These are phyloP conservation scores for Saccharomycopsis vini DNA, from an alignment of 805 yeast genomes.

Conservation along the genomic window DNA sequence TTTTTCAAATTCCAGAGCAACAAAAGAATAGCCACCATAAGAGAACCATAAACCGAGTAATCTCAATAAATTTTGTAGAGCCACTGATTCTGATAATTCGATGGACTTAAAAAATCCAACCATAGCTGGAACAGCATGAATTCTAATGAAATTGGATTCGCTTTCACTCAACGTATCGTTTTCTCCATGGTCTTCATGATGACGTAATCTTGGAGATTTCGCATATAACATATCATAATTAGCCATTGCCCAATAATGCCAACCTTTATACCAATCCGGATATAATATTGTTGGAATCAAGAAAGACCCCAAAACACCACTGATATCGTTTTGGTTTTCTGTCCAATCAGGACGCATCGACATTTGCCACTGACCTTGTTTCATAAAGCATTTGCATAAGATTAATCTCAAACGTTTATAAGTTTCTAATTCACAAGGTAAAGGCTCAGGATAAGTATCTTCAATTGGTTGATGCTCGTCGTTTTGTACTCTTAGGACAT, in stretches of 20 bases:
- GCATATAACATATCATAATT: conserved; percentile 89
- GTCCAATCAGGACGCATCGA: conserved; percentile 75
- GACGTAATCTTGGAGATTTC: conserved; percentile 30
- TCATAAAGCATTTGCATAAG: conserved; percentile 87
- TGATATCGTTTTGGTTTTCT: conserved; percentile 54
- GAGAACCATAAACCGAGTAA: conserved; percentile 90
- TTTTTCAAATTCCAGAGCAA: conserved; percentile 81
- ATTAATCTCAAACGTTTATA: conserved; percentile 69
- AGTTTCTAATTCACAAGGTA: conserved; percentile 41
- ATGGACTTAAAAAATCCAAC: conserved; percentile 94
- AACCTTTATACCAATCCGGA: conserved; percentile 90
- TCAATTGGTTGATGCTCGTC: conserved; percentile 71
- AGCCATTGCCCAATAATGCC: conserved; percentile 99
- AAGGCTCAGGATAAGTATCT: conserved; percentile 70
- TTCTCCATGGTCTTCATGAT: conserved; percentile 26
- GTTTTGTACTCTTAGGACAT: conserved; percentile 78
- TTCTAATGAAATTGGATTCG: conserved; percentile 41
- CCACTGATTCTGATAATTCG: conserved; percentile 74
- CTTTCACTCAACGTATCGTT: conserved; percentile 17
- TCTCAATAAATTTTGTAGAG: conserved; percentile 87
- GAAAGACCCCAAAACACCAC: conserved; percentile 84
- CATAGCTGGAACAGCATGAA: conserved; percentile 93
- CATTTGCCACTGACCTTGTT: conserved; percentile 98
- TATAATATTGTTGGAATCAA: conserved; percentile 93
- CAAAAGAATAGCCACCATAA: conserved; percentile 89